Percentiles rank a stretch among this genome's conserved stretches.
Conservation (phyloP, 164 flowering plant species). For the Chimonanthus praecox region DNA sequence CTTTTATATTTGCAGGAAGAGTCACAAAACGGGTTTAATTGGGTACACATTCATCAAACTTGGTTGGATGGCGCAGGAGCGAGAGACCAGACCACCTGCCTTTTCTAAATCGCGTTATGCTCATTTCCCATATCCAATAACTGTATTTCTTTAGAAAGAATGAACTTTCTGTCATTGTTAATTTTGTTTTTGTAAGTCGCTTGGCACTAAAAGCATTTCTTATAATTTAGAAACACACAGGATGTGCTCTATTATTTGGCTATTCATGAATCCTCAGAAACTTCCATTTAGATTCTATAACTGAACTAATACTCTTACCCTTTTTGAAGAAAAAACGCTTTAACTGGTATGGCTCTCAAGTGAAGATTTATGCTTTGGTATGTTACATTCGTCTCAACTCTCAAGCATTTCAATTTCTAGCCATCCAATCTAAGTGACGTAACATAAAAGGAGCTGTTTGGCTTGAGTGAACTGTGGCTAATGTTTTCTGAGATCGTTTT, state of each 20-base stretch:
- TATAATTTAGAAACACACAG: background rate
- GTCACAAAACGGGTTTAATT: conserved; percentile 23
- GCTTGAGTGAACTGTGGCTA: too few species aligned
- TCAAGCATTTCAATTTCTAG: too few species aligned
- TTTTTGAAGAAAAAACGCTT: too few species aligned
- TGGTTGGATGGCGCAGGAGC: conserved; percentile 38
- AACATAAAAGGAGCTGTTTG: too few species aligned
- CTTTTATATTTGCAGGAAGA: conserved; percentile 15
- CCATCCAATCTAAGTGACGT: too few species aligned
- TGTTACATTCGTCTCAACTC: too few species aligned
- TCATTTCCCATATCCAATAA: background rate
- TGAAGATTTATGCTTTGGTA: too few species aligned
- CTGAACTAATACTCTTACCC: too few species aligned
- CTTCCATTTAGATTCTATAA: too few species aligned
- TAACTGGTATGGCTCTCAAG: too few species aligned
- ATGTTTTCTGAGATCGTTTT: too few species aligned
- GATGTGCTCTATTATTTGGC: background rate
- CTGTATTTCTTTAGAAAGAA: background rate
- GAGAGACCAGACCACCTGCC: conserved; percentile 26
- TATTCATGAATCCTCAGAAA: background rate
- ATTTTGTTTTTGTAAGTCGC: background rate
- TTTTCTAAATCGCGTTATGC: conserved; percentile 22
- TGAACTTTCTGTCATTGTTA: background rate
- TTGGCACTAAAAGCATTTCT: background rate
- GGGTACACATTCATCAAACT: conserved; percentile 59